A percentile compares a stretch with the other conserved stretches of the same genome.
These are phyloP conservation scores for Physcomitrellopsis africana DNA, from an alignment of 225 moss, liverwort and hornwort species.

Conservation along the genomic window DNA sequence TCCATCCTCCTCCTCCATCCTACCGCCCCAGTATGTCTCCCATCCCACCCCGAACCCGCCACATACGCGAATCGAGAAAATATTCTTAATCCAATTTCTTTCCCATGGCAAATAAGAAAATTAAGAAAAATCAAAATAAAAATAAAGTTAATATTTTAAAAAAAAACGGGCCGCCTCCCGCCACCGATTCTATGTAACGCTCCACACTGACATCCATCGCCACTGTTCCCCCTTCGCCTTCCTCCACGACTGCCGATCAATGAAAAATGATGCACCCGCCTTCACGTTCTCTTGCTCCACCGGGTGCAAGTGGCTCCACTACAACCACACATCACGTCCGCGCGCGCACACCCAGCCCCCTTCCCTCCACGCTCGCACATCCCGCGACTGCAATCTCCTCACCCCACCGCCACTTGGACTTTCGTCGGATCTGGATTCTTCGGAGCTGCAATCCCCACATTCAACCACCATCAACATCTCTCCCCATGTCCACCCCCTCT, in stretches of 20 bases:
- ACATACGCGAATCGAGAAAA: neutral
- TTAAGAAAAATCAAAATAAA: neutral
- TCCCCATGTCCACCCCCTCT: neutral
- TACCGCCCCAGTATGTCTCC: no score
- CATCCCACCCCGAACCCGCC: no score
- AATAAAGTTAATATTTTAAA: no score
- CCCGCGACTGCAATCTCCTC: constrained; percentile 22
- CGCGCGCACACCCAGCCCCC: no score
- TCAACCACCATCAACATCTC: constrained; percentile 14
- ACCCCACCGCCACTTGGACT: constrained; percentile 42
- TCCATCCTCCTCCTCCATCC: no score
- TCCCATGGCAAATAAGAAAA: constrained; percentile 45
- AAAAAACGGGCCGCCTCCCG: neutral
- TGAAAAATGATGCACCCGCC: constrained; percentile 48
- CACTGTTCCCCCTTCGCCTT: constrained; percentile 39
- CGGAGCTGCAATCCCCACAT: constrained; percentile 39
- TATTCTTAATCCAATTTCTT: constrained; percentile 57
- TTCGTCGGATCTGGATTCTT: constrained; percentile 37
- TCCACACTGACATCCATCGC: constrained; percentile 42
- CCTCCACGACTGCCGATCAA: constrained; percentile 42
- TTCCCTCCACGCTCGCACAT: constrained; percentile 28
- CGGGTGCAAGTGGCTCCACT: constrained; percentile 35
- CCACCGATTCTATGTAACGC: constrained; percentile 40
- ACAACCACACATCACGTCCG: constrained; percentile 21
- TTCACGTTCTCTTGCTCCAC: constrained; percentile 35